phyloP scores from a whole-genome alignment of 2,329 filamentous ascomycete species.

The Cladophialophora immunda region DNA sequence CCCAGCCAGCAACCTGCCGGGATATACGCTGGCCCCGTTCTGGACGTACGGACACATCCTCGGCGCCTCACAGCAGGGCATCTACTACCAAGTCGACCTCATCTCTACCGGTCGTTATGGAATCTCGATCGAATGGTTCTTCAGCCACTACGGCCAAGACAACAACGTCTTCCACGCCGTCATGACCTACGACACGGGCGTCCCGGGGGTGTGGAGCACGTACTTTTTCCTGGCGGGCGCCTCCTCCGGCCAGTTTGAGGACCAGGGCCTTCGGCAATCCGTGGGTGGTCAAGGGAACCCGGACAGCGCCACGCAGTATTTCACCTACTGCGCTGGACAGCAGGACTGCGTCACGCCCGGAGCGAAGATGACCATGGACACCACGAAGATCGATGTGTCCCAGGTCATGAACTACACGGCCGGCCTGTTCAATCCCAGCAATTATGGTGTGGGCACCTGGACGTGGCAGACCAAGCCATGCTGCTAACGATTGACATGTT shows the following conservation, averaged over 20 bases:
- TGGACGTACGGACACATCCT: constrained; percentile 26
- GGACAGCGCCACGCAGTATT: constrained; percentile 3
- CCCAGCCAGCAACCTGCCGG: constrained; percentile 18
- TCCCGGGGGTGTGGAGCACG: constrained; percentile 25
- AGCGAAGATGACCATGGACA: constrained; percentile 21
- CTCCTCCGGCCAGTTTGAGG: neutral
- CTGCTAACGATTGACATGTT: neutral
- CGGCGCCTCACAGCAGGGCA: constrained; percentile 26
- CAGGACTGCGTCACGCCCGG: constrained; percentile 17
- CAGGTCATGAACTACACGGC: constrained; percentile 19
- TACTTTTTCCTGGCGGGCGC: constrained; percentile 24
- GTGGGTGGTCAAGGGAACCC: constrained; percentile 23
- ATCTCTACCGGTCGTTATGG: constrained; percentile 25
- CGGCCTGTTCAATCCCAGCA: constrained; percentile 12
- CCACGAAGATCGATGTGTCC: neutral
- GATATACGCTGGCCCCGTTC: constrained; percentile 24
- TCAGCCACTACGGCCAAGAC: constrained; percentile 22
- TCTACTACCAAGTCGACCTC: constrained; percentile 31
- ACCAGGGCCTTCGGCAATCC: constrained; percentile 17
- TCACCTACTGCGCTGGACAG: constrained; percentile 21
- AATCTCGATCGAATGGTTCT: constrained; percentile 29
- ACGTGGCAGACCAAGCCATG: constrained; percentile 16
- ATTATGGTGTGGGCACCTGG: constrained; percentile 11
- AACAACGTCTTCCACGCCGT: constrained; percentile 24
- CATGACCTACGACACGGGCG: constrained; percentile 29